Evolutionary conservation across 2,329 filamentous ascomycete species (phyloP).

Genomic region (Magnaporthiopsis rhizophila): DNA sequence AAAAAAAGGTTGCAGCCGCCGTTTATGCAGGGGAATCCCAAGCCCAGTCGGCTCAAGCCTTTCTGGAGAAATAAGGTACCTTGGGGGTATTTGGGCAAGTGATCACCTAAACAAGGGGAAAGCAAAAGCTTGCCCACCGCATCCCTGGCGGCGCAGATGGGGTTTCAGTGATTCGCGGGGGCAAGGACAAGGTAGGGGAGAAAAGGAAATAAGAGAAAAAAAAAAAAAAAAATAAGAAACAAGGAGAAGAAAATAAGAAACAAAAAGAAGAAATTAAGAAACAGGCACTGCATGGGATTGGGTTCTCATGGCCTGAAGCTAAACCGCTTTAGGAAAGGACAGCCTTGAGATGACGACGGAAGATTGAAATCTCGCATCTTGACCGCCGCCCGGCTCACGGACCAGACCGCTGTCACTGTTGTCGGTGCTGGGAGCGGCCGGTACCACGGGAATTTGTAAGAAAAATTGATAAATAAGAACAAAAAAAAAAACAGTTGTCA

Average conservation of each 20-base stretch:
- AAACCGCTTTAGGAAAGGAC: background rate
- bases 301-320: background rate
- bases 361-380: background rate
- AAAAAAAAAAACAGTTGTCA: too few relatives aligned
- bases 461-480: too few relatives aligned
- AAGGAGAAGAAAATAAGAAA: too few relatives aligned
- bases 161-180: too few relatives aligned
- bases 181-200: background rate
- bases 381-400: background rate
- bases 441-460: too few relatives aligned
- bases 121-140: too few relatives aligned
- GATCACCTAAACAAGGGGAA: too few relatives aligned
- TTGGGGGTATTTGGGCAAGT: background rate
- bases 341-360: background rate
- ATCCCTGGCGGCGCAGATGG: too few relatives aligned
- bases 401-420: background rate
- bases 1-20: conserved; percentile 6
- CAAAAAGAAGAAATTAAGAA: background rate
- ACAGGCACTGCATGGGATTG: background rate
- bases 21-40: background rate
- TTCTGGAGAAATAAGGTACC: background rate
- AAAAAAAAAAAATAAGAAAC: background rate
- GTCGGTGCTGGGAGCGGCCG: too few relatives aligned
- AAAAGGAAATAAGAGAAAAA: too few relatives aligned
- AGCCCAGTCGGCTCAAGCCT: background rate